Evolutionary conservation across 169 alveolate genomes (phyloP).

Genomic region (Perkinsus chesapeaki): DNA sequence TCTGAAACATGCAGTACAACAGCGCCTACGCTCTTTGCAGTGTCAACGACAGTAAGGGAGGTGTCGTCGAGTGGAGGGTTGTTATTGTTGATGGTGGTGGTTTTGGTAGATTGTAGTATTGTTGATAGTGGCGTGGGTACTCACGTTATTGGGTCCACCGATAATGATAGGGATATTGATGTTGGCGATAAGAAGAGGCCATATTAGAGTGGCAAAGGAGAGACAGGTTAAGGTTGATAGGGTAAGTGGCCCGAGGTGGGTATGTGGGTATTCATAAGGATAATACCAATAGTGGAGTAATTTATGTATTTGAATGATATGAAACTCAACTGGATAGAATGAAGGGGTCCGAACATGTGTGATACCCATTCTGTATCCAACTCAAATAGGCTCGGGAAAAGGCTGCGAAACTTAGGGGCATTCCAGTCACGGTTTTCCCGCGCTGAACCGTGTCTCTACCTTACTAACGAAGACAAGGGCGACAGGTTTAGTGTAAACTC

Average conservation of each 20-base stretch:
- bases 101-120: not conserved
- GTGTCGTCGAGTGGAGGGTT: not conserved
- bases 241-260: not conserved
- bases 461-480: too few relatives aligned
- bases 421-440: too few relatives aligned
- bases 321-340: too few relatives aligned
- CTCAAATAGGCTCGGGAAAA: too few relatives aligned
- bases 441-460: too few relatives aligned
- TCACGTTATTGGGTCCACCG: not conserved
- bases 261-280: too few relatives aligned
- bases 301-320: too few relatives aligned
- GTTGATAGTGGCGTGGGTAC: not conserved
- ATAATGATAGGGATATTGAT: not conserved
- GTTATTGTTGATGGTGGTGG: not conserved
- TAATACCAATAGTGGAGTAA: too few relatives aligned
- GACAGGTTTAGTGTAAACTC: too few relatives aligned
- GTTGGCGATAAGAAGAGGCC: not conserved
- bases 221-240: not conserved
- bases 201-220: not conserved
- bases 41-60: not conserved
- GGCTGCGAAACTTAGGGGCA: too few relatives aligned
- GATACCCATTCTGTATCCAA: too few relatives aligned
- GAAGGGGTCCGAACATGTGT: too few relatives aligned
- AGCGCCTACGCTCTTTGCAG: not conserved
- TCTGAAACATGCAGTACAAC: not conserved